A percentile compares a stretch with the other conserved stretches of the same genome.
Evolutionary conservation across 73 alveolate species (phyloP).

Genomic region (Blepharisma stoltei): DNA sequence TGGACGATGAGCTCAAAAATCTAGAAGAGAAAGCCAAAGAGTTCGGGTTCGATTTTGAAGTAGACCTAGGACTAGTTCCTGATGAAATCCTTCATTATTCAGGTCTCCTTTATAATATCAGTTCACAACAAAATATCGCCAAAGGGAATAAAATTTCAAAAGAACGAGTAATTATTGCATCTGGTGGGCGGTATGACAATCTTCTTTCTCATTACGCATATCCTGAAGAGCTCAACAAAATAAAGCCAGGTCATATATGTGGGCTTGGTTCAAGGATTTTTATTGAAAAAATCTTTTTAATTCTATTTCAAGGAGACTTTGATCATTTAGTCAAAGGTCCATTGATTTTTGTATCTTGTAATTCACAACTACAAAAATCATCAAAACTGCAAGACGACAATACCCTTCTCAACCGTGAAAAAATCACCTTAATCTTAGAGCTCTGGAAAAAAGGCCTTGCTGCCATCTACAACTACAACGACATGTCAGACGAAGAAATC

Average conservation of each 20-base stretch:
- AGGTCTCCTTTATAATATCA: conserved; percentile 7
- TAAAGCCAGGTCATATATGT: background rate
- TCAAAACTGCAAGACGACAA: background rate
- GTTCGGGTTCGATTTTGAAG: background rate
- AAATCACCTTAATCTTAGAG: background rate
- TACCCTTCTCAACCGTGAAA: background rate
- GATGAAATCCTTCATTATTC: conserved; percentile 25
- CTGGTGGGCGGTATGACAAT: conserved; percentile 33
- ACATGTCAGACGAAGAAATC: background rate
- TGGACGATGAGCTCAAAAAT: conserved; percentile 1
- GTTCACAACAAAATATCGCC: background rate
- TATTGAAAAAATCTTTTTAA: background rate
- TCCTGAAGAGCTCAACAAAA: background rate
- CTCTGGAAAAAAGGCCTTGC: conserved; percentile 7
- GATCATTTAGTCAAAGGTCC: background rate
- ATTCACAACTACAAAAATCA: background rate
- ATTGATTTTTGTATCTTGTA: background rate
- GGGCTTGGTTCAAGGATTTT: conserved; percentile 24
- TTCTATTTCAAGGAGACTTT: background rate
- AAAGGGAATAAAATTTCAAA: background rate
- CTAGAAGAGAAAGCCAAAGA: background rate
- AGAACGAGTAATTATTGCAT: conserved; percentile 7
- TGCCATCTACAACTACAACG: conserved; percentile 15
- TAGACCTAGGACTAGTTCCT: conserved; percentile 1
- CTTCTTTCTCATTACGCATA: background rate